These are phyloP conservation scores for Choiromyces venosus DNA, from an alignment of 495 filamentous ascomycete genomes.

Conservation along the genomic window DNA sequence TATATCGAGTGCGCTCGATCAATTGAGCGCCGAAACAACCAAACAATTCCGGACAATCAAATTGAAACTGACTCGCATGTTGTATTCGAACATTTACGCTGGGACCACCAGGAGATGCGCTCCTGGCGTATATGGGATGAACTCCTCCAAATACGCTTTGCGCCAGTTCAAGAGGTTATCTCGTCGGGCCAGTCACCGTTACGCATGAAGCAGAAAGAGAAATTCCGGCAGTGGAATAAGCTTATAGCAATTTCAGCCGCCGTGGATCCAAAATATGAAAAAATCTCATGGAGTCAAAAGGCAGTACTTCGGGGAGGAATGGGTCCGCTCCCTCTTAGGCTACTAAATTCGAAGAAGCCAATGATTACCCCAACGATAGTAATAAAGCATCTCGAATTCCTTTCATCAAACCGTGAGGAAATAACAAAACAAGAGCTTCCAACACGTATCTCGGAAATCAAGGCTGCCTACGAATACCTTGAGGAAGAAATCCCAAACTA, in stretches of 20 bases:
- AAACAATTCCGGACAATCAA: slow-evolving; percentile 13
- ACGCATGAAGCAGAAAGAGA: background rate
- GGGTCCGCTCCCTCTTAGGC: slow-evolving; percentile 8
- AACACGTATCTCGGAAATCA: slow-evolving; percentile 19
- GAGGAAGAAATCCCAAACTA: slow-evolving; percentile 10
- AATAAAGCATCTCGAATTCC: slow-evolving; percentile 29
- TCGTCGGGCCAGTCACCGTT: background rate
- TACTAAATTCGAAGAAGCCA: background rate
- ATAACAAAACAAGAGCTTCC: slow-evolving; percentile 21
- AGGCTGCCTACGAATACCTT: slow-evolving; percentile 24
- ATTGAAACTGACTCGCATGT: slow-evolving; percentile 13
- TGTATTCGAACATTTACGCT: slow-evolving; percentile 29
- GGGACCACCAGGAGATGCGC: slow-evolving; percentile 21
- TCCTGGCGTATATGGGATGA: slow-evolving; percentile 11
- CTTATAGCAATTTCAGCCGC: slow-evolving; percentile 19
- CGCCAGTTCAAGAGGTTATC: slow-evolving; percentile 9
- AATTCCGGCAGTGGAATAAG: background rate
- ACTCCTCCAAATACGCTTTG: slow-evolving; percentile 12
- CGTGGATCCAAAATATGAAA: slow-evolving; percentile 12
- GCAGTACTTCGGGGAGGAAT: slow-evolving; percentile 18
- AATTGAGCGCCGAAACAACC: slow-evolving; percentile 17
- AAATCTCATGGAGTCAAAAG: slow-evolving; percentile 34
- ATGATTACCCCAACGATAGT: slow-evolving; percentile 16
- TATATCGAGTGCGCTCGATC: slow-evolving; percentile 22
- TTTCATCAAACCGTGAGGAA: slow-evolving; percentile 13